These are phyloP conservation scores for Parsonsia alboflavescens DNA, from an alignment of 257 asterid species.

Conservation along the genomic window DNA sequence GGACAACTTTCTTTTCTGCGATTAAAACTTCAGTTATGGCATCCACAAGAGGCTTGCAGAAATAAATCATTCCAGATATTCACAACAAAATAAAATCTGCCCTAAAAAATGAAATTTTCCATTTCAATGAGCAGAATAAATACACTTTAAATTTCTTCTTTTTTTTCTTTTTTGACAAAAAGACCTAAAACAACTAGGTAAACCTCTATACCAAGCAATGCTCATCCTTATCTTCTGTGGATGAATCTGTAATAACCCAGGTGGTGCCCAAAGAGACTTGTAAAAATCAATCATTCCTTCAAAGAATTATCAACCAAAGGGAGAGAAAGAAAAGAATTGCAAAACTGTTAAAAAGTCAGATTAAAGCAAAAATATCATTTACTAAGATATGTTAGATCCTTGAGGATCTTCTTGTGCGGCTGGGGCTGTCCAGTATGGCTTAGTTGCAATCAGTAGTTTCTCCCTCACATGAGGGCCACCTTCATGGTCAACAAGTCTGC, in stretches of 20 bases:
- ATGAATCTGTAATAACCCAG: background rate
- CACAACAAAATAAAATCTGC: too few species aligned
- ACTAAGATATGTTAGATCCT: slow-evolving; percentile 28
- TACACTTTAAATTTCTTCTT: background rate
- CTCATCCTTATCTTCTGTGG: background rate
- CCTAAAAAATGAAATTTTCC: background rate
- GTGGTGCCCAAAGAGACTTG: background rate
- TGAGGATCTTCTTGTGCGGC: slow-evolving; percentile 31
- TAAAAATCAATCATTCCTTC: background rate
- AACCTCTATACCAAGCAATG: background rate
- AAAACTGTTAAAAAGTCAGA: background rate
- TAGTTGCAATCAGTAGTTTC: slow-evolving; percentile 74
- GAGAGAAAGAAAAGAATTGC: background rate
- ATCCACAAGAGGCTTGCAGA: too few species aligned
- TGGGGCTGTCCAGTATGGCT: slow-evolving; percentile 86
- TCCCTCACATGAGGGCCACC: slow-evolving; percentile 77
- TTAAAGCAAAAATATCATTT: slow-evolving; percentile 1
- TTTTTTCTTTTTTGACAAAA: background rate
- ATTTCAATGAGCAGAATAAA: background rate
- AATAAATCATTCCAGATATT: too few species aligned
- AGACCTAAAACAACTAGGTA: background rate
- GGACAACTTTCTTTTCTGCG: too few species aligned
- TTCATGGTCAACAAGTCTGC: slow-evolving; percentile 82
- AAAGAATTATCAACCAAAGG: slow-evolving; percentile 23
- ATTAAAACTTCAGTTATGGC: too few species aligned